Evolutionary conservation across 2,329 filamentous ascomycete genomes (phyloP), one percentile per base, ranked within the genome.

Genomic region (Westerdykella sp.): DNA sequence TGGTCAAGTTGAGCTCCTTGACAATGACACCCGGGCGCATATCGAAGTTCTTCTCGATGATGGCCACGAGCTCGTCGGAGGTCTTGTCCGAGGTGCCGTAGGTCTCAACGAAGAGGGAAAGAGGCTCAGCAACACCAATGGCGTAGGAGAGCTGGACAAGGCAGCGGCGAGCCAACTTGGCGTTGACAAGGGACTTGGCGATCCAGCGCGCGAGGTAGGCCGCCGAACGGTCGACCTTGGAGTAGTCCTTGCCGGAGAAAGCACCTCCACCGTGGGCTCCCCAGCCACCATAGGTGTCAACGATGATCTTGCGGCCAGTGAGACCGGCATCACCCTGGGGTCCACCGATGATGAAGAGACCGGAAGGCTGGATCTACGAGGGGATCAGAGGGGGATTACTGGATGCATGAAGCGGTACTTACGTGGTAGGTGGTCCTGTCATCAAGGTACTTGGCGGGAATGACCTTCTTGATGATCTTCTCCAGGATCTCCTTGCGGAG

Each of bases 231-330:
- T 98, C 93, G 74, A 98, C 93, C 83, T 98, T 98, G 81, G 89
- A 96, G 83, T 96, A 98, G 73, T 98, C 93, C 85, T 98, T 98
- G 67, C 93, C 93, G 65, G 93, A 97, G 86, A 98, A 98, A 72
- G 93, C 93, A 85, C 93, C 93, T 79, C 93, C 93, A 80, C 93
- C 93, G 80, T 98, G 93, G 62, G 93, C 93, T 77, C 93, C 93
- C 93, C 93, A 97, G 66, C 93, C 93, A 78, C 93, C 93, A 77
- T 98, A 98, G 72, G 93, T 97, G 77, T 98, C 93, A 70, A 98
- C 93, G 57, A 96, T 85, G 81, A 98, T 98, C 84, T 98, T 98
- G 68, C 93, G 90, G 72, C 93, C 93, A 54, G 93, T 98, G 55
- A 98, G 81, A 81, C 93, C 93, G 64, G 93, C 93, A 65, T 98